Conservation (phyloP, 1,139 yeast genomes). For the Lodderomyces orthopsilosis region DNA sequence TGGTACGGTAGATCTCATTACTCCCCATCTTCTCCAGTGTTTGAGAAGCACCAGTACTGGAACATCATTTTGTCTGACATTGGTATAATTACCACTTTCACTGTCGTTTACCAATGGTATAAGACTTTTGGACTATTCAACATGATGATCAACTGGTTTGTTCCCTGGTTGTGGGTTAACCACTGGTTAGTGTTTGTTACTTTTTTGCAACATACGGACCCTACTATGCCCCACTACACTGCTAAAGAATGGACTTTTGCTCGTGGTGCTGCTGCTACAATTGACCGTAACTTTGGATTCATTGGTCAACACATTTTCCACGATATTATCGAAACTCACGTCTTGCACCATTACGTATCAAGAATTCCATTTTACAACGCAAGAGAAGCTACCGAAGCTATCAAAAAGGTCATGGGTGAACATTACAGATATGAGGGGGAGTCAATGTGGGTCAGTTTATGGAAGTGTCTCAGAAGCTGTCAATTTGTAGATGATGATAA, state of each 20-base stretch:
- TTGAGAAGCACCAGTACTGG: constrained; percentile 68
- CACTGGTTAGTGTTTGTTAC: constrained; percentile 90
- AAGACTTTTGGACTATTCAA: constrained; percentile 61
- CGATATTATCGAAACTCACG: constrained; percentile 88
- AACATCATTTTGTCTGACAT: constrained; percentile 68
- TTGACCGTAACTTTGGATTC: constrained; percentile 81
- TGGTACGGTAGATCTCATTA: constrained; percentile 54
- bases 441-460: constrained; percentile 70
- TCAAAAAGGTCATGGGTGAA: constrained; percentile 78
- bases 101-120: constrained; percentile 63
- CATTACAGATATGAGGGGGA: constrained; percentile 68
- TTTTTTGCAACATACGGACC: constrained; percentile 81
- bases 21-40: constrained; percentile 70
- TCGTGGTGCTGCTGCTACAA: constrained; percentile 85
- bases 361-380: constrained; percentile 87
- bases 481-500: constrained; percentile 78
- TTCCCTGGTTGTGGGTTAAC: constrained; percentile 80
- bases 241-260: constrained; percentile 79
- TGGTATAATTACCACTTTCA: constrained; percentile 57
- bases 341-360: constrained; percentile 79
- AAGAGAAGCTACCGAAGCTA: constrained; percentile 75
- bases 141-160: constrained; percentile 66
- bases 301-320: constrained; percentile 80
- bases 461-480: constrained; percentile 71
- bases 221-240: constrained; percentile 76